Conservation (phyloP, 805 yeast species). For the Spathaspora hagerdaliae region DNA sequence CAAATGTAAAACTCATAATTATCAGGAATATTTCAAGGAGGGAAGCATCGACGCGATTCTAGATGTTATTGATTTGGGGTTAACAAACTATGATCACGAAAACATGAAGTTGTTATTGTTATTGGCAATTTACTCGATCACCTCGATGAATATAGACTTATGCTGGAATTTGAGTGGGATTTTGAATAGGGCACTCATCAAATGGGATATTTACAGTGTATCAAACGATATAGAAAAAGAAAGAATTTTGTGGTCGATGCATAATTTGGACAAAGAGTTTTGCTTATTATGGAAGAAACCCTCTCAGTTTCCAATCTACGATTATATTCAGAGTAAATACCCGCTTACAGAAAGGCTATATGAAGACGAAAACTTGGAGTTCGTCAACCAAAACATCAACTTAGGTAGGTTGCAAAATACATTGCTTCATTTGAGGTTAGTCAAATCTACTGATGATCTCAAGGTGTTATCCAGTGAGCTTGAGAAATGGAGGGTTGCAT, state of each 20-base stretch:
- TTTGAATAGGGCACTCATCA: constrained; percentile 23
- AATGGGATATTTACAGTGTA: constrained; percentile 17
- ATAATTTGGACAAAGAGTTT: constrained; percentile 36
- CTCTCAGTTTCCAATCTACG: constrained; percentile 27
- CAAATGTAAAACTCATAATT: constrained; percentile 16
- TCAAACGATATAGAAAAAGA: constrained; percentile 6
- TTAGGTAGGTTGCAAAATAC: constrained; percentile 22
- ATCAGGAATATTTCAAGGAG: constrained; percentile 27
- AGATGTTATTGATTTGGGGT: constrained; percentile 28
- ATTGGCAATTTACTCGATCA: constrained; percentile 27
- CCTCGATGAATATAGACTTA: constrained; percentile 21
- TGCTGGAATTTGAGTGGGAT: constrained; percentile 35
- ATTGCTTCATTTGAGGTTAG: constrained; percentile 13
- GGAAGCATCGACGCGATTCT: constrained; percentile 28
- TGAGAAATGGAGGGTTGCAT: constrained; percentile 34
- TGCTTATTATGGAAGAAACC: constrained; percentile 32
- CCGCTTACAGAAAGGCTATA: constrained; percentile 13
- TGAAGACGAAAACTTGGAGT: constrained; percentile 19
- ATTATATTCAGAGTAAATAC: constrained; percentile 13
- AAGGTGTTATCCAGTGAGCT: constrained; percentile 24
- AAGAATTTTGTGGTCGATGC: constrained; percentile 33
- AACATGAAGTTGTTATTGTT: constrained; percentile 29
- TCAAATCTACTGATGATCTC: constrained; percentile 1
- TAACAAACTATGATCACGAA: constrained; percentile 16
- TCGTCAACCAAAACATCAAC: constrained; percentile 6